Conservation (phyloP, 2,329 filamentous ascomycete genomes). For the Arthroderma uncinatum region DNA sequence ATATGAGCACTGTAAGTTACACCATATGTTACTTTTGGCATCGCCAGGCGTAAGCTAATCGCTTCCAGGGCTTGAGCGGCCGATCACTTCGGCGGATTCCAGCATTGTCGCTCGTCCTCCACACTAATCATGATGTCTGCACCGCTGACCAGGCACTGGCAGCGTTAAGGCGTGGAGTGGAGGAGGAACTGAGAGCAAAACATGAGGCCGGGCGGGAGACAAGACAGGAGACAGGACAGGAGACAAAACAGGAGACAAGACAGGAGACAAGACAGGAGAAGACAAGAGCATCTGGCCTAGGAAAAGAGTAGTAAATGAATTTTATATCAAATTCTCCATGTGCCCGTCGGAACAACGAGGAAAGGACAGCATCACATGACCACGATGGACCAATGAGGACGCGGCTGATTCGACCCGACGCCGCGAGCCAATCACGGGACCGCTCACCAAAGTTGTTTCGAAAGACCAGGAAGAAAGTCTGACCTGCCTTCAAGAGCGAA, state of each 20-base stretch:
- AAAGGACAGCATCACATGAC: constrained; percentile 8
- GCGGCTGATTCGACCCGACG: constrained; percentile 11
- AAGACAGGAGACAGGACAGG: too few relatives aligned
- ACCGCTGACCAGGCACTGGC: constrained; percentile 29
- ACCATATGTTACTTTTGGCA: neutral
- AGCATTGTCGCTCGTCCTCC: constrained; percentile 32
- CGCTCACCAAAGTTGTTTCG: constrained; percentile 10
- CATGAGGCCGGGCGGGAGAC: constrained; percentile 8
- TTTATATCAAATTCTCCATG: neutral
- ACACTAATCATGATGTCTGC: constrained; percentile 27
- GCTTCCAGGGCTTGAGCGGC: constrained; percentile 30
- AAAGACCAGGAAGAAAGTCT: constrained; percentile 7
- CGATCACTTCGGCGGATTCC: constrained; percentile 34
- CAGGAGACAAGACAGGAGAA: too few relatives aligned
- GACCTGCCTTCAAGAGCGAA: constrained; percentile 1
- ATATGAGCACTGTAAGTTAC: constrained; percentile 21
- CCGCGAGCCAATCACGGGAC: constrained; percentile 11
- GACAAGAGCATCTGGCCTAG: neutral
- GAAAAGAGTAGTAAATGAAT: neutral
- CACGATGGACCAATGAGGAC: constrained; percentile 13
- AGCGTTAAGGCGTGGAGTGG: constrained; percentile 28
- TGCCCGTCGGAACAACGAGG: neutral
- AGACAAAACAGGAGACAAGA: too few relatives aligned
- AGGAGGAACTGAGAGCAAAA: constrained; percentile 23
- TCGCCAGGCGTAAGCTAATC: neutral